These are phyloP conservation scores for Phanerochaete carnosa DNA, from an alignment of 768 basidiomycete genomes.

Conservation along the genomic window DNA sequence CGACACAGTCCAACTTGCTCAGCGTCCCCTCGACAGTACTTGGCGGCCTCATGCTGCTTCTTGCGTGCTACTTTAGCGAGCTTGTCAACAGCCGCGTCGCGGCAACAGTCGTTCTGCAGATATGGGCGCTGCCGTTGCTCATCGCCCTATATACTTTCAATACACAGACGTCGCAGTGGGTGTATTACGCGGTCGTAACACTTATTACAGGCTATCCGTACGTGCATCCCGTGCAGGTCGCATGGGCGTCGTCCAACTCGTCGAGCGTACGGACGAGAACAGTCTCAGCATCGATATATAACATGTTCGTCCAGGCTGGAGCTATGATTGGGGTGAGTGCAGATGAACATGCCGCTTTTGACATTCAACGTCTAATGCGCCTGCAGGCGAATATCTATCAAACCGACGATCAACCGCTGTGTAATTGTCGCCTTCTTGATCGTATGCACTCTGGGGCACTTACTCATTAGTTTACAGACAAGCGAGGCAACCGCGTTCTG, in stretches of 20 bases:
- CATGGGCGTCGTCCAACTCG: constrained; percentile 60
- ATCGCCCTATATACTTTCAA: constrained; percentile 54
- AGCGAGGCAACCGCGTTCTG: constrained; percentile 54
- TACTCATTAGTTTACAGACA: constrained; percentile 35
- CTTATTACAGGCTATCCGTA: constrained; percentile 50
- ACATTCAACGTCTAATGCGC: neutral
- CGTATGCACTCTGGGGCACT: constrained; percentile 8
- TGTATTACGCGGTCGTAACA: constrained; percentile 52
- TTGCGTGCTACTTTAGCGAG: constrained; percentile 47
- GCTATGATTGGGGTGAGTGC: constrained; percentile 41
- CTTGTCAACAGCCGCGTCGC: constrained; percentile 52
- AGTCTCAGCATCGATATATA: constrained; percentile 47
- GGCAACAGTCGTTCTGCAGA: constrained; percentile 50
- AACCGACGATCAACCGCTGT: constrained; percentile 36
- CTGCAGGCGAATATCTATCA: constrained; percentile 53
- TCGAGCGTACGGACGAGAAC: constrained; percentile 55
- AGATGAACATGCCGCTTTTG: neutral
- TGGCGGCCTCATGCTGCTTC: constrained; percentile 43
- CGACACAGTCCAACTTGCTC: constrained; percentile 59
- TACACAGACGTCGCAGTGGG: constrained; percentile 49
- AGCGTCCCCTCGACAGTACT: constrained; percentile 55
- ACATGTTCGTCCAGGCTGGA: constrained; percentile 64
- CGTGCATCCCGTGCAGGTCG: constrained; percentile 34
- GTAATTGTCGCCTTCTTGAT: constrained; percentile 23
- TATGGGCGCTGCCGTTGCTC: constrained; percentile 64